Evolutionary conservation across 2,329 filamentous ascomycete genomes (phyloP), one percentile per base, ranked within the genome.

Genomic region (Fonsecaea multimorphosa): DNA sequence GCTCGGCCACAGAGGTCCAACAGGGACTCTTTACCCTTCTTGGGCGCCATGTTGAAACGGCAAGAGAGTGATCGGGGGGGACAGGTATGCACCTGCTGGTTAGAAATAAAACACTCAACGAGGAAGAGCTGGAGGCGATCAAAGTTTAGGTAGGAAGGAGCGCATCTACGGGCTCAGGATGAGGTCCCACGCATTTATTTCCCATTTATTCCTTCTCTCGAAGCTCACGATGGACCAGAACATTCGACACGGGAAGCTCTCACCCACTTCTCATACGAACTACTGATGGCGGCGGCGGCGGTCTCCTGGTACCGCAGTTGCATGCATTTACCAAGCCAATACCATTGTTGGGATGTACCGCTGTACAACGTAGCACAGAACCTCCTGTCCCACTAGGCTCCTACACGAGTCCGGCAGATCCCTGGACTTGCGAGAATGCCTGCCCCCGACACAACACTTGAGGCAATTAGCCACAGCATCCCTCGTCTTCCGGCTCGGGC

Each of bases 1-100:
- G 86, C 85, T 72, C 83, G 83, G 68, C 80, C 82, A 76, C 87
- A 89, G 51, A 87, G 78, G 65, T 83, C 82, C 11, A 84, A 73
- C 24, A 80, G 76, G 12, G 76, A 76, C 66, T 80, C 78, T 46
- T 71, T 70, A 3, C 66, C 66, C 57, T 63, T 65, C 59, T 61
- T 71, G 5, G 68, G 68, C 16, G 69, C 69, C 69, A 71, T 71
- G 58, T 44, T 61, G 22, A 52, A 8, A 51, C 16, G 36, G 3
- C 19, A 31, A 31, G 38, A 49, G 31, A 8, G 36, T 7, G 44
- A 3, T 44, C 6, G 19, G 36, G 38, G 44, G 38, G 56, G 56
- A 38, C 24, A 32, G 19, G 11, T 32, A 34, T 19, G 31, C 24
- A 16, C 22, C 44, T 22, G 44, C n/a, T 16, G 24, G 27, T n/a